Conservation (phyloP, 805 yeast genomes). For the Sungouiella blattae region DNA sequence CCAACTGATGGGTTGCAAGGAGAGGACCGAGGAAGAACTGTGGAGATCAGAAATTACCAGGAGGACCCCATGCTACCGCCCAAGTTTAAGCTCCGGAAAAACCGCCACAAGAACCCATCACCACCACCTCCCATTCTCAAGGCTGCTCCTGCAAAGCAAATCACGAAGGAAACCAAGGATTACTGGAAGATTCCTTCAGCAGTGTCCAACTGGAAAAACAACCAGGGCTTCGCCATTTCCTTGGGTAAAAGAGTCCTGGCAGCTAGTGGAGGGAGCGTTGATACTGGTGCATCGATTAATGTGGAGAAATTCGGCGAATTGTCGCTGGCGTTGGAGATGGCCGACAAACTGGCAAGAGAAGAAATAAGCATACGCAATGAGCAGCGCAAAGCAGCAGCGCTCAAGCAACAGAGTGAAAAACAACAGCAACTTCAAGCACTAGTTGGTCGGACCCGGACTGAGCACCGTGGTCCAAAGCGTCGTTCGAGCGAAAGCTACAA, state of each 20-base stretch:
- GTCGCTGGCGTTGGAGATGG: conserved; percentile 61
- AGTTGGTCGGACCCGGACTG: conserved; percentile 24
- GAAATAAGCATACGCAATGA: conserved; percentile 26
- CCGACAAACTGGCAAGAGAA: conserved; percentile 26
- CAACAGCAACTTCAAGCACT: conserved; percentile 27
- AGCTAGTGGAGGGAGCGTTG: conserved; percentile 34
- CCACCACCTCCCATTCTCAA: conserved; percentile 63
- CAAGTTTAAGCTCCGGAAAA: conserved; percentile 65
- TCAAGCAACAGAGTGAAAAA: conserved; percentile 25
- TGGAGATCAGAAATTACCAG: conserved; percentile 64
- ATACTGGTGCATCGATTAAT: conserved; percentile 38
- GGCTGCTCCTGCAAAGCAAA: conserved; percentile 46
- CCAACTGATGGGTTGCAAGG: conserved; percentile 1
- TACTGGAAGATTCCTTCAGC: conserved; percentile 90
- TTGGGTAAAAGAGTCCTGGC: conserved; percentile 70
- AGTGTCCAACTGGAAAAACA: conserved; percentile 93
- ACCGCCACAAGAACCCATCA: conserved; percentile 60
- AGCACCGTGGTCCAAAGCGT: conserved; percentile 15
- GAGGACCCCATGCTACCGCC: conserved; percentile 88
- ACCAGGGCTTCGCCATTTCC: conserved; percentile 81
- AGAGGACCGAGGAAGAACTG: conserved; percentile 33
- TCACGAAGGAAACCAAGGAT: conserved; percentile 69
- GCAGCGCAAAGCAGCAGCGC: conserved; percentile 20
- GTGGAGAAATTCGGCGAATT: conserved; percentile 59
- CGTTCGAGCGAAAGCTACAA: conserved; percentile 6